phyloP scores from a whole-genome alignment of 1,139 yeast genomes.

The Lodderomyces elongisporus region DNA sequence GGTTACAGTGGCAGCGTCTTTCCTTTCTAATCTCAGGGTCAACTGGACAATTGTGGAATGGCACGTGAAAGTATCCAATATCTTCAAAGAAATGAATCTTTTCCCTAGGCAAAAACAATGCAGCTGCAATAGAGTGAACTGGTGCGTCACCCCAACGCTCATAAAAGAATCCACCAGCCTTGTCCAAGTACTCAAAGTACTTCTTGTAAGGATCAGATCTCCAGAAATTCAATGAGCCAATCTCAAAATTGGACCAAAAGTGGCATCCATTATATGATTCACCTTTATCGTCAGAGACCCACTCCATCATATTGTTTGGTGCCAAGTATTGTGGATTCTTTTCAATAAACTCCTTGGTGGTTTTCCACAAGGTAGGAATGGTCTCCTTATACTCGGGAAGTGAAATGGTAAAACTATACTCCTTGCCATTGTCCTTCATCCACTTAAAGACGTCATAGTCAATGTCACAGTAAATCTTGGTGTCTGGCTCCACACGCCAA shows the following conservation, averaged over 20 bases:
- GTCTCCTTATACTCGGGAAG: slow-evolving; percentile 80
- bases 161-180: slow-evolving; percentile 82
- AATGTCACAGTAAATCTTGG: slow-evolving; percentile 71
- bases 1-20: slow-evolving; percentile 69
- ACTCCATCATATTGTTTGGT: slow-evolving; percentile 64
- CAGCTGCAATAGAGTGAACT: slow-evolving; percentile 82
- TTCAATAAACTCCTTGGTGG: slow-evolving; percentile 62
- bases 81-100: slow-evolving; percentile 77
- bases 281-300: slow-evolving; percentile 67
- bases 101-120: slow-evolving; percentile 61
- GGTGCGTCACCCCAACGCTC: slow-evolving; percentile 97
- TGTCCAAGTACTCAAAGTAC: slow-evolving; percentile 68
- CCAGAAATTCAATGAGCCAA: slow-evolving; percentile 72
- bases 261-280: slow-evolving; percentile 72
- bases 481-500: slow-evolving; percentile 94
- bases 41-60: slow-evolving; percentile 73
- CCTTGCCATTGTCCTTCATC: slow-evolving; percentile 70
- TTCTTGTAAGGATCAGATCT: slow-evolving; percentile 62
- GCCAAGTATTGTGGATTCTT: slow-evolving; percentile 62
- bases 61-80: slow-evolving; percentile 77
- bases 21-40: slow-evolving; percentile 47
- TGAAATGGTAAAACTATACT: slow-evolving; percentile 75
- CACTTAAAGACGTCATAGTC: slow-evolving; percentile 77
- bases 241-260: slow-evolving; percentile 86
- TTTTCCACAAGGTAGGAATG: slow-evolving; percentile 76